Conservation (phyloP, 495 filamentous ascomycete genomes). For the Pseudomonodictys pantanalensis region DNA sequence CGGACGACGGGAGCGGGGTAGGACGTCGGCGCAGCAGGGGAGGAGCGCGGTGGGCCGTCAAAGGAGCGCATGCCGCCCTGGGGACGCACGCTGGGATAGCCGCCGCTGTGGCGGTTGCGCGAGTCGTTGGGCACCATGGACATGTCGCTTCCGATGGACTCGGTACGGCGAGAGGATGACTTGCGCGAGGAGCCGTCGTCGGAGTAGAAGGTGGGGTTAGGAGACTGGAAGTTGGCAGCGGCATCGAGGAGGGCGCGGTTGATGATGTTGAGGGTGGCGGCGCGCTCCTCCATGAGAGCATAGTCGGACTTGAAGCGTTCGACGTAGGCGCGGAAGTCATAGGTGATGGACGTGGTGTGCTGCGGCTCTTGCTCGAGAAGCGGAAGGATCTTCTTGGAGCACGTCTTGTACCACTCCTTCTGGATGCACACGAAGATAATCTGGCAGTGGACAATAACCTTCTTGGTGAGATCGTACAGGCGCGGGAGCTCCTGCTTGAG, state of each 20-base stretch:
- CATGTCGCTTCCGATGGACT: slow-evolving; percentile 38
- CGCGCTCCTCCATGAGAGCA: slow-evolving; percentile 54
- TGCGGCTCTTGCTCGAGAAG: slow-evolving; percentile 67
- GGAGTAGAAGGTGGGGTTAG: slow-evolving; percentile 43
- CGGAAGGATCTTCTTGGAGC: slow-evolving; percentile 74
- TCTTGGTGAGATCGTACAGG: slow-evolving; percentile 73
- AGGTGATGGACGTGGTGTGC: slow-evolving; percentile 61
- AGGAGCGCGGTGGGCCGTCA: slow-evolving; percentile 8
- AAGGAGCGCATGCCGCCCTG: background rate
- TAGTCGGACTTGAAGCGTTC: slow-evolving; percentile 67
- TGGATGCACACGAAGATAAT: slow-evolving; percentile 80
- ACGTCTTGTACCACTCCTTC: slow-evolving; percentile 69
- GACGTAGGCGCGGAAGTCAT: slow-evolving; percentile 41
- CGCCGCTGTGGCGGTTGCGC: slow-evolving; percentile 21
- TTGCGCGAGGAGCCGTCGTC: slow-evolving; percentile 38
- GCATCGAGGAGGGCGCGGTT: slow-evolving; percentile 58
- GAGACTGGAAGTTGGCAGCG: slow-evolving; percentile 54
- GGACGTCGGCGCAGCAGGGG: background rate
- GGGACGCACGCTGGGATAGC: slow-evolving; percentile 7
- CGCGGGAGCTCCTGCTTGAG: slow-evolving; percentile 89
- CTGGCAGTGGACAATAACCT: slow-evolving; percentile 74
- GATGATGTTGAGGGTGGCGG: slow-evolving; percentile 54
- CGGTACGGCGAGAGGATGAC: slow-evolving; percentile 38
- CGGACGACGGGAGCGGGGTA: background rate
- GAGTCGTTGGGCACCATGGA: slow-evolving; percentile 20